Percentiles rank a stretch among this genome's conserved stretches.
Conservation (phyloP, 2,329 filamentous ascomycete genomes). For the Pseudogymnoascus pannorum region DNA sequence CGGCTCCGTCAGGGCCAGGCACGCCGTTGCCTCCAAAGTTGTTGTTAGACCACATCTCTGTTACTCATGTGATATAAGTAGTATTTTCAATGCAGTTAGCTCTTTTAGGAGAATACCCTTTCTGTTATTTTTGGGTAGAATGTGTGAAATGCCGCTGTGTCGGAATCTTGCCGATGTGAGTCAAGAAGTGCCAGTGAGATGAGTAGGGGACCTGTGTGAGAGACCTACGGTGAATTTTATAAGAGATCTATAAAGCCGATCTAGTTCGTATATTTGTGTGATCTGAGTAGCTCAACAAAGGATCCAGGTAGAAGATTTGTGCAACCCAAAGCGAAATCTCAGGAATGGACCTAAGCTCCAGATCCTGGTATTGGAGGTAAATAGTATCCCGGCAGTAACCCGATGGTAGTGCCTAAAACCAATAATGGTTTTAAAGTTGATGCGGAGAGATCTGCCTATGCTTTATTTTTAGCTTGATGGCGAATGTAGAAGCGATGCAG, state of each 20-base stretch:
- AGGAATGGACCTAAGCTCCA: background rate
- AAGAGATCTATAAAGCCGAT: background rate
- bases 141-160: background rate
- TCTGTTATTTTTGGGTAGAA: background rate
- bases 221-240: background rate
- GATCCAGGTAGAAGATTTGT: background rate
- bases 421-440: background rate
- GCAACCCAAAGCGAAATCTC: background rate
- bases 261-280: background rate
- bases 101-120: background rate
- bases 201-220: background rate
- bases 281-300: background rate
- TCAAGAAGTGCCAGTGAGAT: background rate
- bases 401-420: background rate
- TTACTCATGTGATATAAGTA: background rate
- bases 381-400: background rate
- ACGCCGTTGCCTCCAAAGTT: conserved; percentile 22
- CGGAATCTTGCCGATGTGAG: background rate
- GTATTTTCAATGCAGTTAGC: background rate
- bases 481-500: background rate
- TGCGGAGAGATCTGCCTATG: background rate
- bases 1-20: conserved; percentile 21
- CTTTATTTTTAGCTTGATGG: background rate
- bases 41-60: conserved; percentile 25
- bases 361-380: background rate